Evolutionary conservation across 164 flowering plant genomes (phyloP), one percentile per base, ranked within the genome.

Genomic region (Amborella trichopoda): DNA sequence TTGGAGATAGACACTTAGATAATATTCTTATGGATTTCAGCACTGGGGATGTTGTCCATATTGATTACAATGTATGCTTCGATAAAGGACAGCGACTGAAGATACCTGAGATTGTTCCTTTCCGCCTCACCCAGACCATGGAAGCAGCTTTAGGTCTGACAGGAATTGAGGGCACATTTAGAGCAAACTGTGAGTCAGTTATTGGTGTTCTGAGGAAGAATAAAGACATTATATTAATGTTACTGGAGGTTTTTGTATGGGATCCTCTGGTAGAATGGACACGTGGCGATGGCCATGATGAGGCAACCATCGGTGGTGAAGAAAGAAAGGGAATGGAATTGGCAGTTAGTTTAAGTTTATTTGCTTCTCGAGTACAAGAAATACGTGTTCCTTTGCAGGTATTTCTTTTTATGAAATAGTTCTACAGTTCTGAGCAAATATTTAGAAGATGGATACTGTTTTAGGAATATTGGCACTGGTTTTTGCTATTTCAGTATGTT

Each of bases 191-290:
- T 77, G 98, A 91, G 67, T 84, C 94, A 25, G 85, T 91, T 53
- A 40, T 86, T 60, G 68, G 75, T 64, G 71, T 83, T 56, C 60
- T 91, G 45, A 80, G 79, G 70, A 78, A 78, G 68, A 91, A 91
- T 57, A 91, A 86, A 61, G 96, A 86, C 57, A 68, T 83, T 43
- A 57, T 91, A 41, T 66, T 91, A 56, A 91, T 86, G 98, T 64
- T 91, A 45, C 60, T 91, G 44, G 96, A 86, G 54, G 94, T 83
- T 21, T 91, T 91, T 70, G 80, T 87, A 23, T 91, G 98, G 98
- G 96, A 91, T 70, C 98, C 98, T 32, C 85, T 91, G 33, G 87
- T 83, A 39, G 98, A 91, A 64, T 91, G 98, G 98, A 83, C 98
- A 54, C 77, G 94, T 39, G 98, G 87, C 44, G 95, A 91, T 60